These are phyloP conservation scores for Phytophthora megakarya DNA, from an alignment of 352 stramenopile species.

Conservation along the genomic window DNA sequence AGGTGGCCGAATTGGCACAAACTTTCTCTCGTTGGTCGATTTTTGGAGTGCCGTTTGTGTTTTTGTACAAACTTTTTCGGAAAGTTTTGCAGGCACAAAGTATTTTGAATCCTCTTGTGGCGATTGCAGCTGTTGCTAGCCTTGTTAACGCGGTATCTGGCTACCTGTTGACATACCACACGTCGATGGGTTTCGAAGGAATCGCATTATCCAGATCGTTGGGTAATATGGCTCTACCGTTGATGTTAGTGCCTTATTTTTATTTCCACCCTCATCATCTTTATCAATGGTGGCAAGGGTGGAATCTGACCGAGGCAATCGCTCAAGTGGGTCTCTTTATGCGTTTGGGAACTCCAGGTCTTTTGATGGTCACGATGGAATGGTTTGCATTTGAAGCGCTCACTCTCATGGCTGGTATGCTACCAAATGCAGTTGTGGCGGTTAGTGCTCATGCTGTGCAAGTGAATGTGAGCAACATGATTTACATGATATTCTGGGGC, in stretches of 20 bases:
- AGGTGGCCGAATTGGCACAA: constrained; percentile 59
- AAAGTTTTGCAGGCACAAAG: constrained; percentile 81
- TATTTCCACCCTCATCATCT: constrained; percentile 26
- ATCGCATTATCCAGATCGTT: constrained; percentile 68
- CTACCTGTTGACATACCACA: constrained; percentile 76
- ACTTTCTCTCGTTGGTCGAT: constrained; percentile 64
- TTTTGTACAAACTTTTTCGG: constrained; percentile 76
- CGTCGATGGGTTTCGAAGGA: constrained; percentile 71
- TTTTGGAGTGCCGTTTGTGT: constrained; percentile 67
- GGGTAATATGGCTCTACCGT: constrained; percentile 51
- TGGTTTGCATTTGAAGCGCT: constrained; percentile 85
- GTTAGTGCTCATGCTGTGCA: constrained; percentile 77
- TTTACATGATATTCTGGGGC: constrained; percentile 82
- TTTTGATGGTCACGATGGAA: constrained; percentile 72
- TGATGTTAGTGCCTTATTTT: constrained; percentile 66
- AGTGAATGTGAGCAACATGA: constrained; percentile 67
- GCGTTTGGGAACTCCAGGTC: constrained; percentile 56
- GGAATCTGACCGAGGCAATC: constrained; percentile 54
- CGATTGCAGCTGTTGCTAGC: constrained; percentile 56
- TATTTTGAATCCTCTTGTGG: constrained; percentile 69
- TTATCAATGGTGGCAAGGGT: constrained; percentile 64
- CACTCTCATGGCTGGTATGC: constrained; percentile 66
- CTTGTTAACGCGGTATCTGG: constrained; percentile 65
- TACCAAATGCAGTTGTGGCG: constrained; percentile 59
- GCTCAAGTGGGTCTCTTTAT: constrained; percentile 64